Evolutionary conservation across 768 basidiomycete genomes (phyloP).

Genomic region (Galerina marginata): DNA sequence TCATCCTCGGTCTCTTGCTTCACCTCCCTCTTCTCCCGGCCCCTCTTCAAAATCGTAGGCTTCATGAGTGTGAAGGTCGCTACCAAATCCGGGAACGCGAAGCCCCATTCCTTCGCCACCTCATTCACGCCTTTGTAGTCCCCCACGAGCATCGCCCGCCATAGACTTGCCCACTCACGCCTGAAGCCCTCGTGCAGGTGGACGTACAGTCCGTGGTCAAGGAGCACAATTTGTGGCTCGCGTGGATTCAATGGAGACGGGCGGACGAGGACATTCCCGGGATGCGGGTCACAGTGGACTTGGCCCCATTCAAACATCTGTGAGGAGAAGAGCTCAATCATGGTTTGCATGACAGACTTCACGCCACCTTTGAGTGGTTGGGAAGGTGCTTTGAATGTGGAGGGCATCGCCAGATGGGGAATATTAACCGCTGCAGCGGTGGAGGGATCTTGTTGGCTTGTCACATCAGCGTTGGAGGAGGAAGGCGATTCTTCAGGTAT

Average conservation of each 20-base stretch:
- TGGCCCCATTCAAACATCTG: slow-evolving; percentile 94
- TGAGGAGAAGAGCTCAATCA: slow-evolving; percentile 86
- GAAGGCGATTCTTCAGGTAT: slow-evolving; percentile 4
- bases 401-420: slow-evolving; percentile 21
- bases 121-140: slow-evolving; percentile 58
- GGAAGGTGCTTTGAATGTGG: slow-evolving; percentile 24
- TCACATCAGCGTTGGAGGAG: not conserved
- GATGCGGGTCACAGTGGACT: slow-evolving; percentile 82
- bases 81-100: slow-evolving; percentile 74
- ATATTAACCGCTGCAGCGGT: slow-evolving; percentile 3
- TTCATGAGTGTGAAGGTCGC: slow-evolving; percentile 76
- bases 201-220: slow-evolving; percentile 94
- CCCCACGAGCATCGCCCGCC: slow-evolving; percentile 66
- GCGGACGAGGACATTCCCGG: slow-evolving; percentile 80
- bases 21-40: slow-evolving; percentile 25
- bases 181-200: slow-evolving; percentile 68
- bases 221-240: slow-evolving; percentile 72
- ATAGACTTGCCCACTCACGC: slow-evolving; percentile 77
- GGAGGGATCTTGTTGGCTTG: slow-evolving; percentile 9
- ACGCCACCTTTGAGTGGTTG: slow-evolving; percentile 64
- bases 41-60: slow-evolving; percentile 53
- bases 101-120: slow-evolving; percentile 67
- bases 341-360: slow-evolving; percentile 77
- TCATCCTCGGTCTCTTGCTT: slow-evolving; percentile 27
- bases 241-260: slow-evolving; percentile 52